Base-by-base conservation (phyloP, 2,329 filamentous ascomycete genomes). In the Davidsoniella australis region DNA sequence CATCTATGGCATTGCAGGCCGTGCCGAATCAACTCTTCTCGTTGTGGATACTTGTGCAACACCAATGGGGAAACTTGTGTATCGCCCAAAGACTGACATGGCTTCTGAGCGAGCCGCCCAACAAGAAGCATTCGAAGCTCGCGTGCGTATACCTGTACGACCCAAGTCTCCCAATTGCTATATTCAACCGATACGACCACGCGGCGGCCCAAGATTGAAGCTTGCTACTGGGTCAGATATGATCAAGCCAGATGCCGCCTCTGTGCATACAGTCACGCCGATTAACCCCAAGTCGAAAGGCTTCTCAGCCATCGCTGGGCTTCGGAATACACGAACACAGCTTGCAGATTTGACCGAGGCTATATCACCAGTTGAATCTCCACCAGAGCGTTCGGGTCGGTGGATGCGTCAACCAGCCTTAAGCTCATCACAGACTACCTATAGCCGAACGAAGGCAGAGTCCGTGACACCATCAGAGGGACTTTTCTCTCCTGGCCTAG, bases 1-100 rank as follows among this genome's bases (percentile, higher is more conserved):
- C 43, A 70, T 87, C 0, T 85, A 80, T 48, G 82, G 83, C 0
- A 64, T 85, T 0, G 64, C 86, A 2, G 82, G 82, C 0, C 77
- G 82, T 14, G 75, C 73, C 0, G 75, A 82, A 48, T 77, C 82
- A 56, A 74, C 75, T 2, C 63, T 86, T 0, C 62, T 88, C 2
- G 66, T 86, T 0, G 74, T 85, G 0, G 80, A 87, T 61, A 80
- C 80, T 0, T 62, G 63, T 0, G 54, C 58, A 0, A 46, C 64
- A 0, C 69, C 70, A 0, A 64, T 64, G 5, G 70, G 67, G 0
- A 72, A 69, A 47, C 54, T 76, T 1, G 64, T 71, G 0, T 61
- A 63, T 49, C 59, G 61, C 0, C 57, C 60, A 0, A 58, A 59
- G 16, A 41, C 33, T 18, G 45, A 49, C 23, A 44, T 45, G 36